Base-by-base conservation (phyloP, 2,329 filamentous ascomycete species). In the Fusarium sp. region DNA sequence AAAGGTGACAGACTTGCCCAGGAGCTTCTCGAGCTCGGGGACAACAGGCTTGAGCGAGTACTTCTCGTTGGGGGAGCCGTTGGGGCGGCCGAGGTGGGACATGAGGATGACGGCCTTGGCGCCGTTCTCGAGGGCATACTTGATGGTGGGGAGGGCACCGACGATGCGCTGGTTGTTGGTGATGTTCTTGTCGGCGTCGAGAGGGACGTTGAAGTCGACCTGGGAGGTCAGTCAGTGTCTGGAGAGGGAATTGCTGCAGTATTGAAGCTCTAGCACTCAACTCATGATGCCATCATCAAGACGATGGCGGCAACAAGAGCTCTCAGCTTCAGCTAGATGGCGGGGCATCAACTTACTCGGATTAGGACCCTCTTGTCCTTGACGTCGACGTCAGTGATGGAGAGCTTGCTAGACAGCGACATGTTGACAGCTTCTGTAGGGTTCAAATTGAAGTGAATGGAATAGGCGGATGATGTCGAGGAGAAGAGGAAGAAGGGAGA, bases 201-300 rank as follows among this genome's bases (percentile, higher is more conserved):
- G 95, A 75, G 97, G 97, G 67, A 99, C 97, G 87, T 99, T 99
- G 92, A 99, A 99, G 91, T 99, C 97, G 85, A 99, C 96, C 95
- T 98, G 13, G 47, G 20, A 45, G 79, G 80, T 29, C 10, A 40
- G 56, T 22, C 74, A 70, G n/a, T 31, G 14, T n/a, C 18, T 35
- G 6, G 20, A 29, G 13, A 52, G 59, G 29, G 63, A 42, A 68
- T 75, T 63, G 66, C 18, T 35, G 14, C 50, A 33, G 11, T n/a
- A 36, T 36, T 64, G 64, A 67, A 56, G 64, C 35, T 56, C 68
- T 62, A 54, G 31, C 25, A 50, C 4, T 22, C 8, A 40, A 35
- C 20, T n/a, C 22, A 66, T 56, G 52, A 58, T 65, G 22, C 63
- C 40, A 31, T 27, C 42, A 45, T 22, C 47, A 63, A 58, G 35